Conservation (phyloP, 495 filamentous ascomycete genomes). For the Daldinia vernicosa region DNA sequence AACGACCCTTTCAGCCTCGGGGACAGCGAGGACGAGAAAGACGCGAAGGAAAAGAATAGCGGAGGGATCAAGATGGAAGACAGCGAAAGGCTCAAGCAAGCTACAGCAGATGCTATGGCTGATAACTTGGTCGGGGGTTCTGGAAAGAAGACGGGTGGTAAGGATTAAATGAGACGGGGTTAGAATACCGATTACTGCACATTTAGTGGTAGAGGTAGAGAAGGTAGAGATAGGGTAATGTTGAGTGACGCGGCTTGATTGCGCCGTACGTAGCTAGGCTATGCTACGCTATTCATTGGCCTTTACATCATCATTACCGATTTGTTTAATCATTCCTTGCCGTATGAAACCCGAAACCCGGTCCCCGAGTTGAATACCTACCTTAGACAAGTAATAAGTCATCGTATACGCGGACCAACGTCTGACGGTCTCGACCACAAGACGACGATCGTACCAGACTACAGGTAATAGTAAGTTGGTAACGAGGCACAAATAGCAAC, state of each 20-base stretch:
- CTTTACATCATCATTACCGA: background rate
- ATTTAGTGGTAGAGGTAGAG: background rate
- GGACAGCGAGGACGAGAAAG: slow-evolving; percentile 94
- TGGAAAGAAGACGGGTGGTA: slow-evolving; percentile 35
- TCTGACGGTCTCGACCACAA: background rate
- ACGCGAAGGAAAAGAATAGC: slow-evolving; percentile 68
- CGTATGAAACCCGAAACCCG: background rate
- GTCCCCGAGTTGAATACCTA: background rate
- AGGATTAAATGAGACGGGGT: slow-evolving; percentile 20
- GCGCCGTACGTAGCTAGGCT: background rate
- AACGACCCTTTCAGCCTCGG: slow-evolving; percentile 97
- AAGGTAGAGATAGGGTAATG: background rate
- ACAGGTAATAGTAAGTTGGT: background rate
- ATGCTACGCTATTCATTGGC: background rate
- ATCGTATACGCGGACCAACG: background rate
- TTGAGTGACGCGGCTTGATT: background rate
- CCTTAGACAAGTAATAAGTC: background rate
- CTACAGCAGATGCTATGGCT: slow-evolving; percentile 71
- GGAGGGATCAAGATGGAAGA: slow-evolving; percentile 68
- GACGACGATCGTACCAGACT: background rate
- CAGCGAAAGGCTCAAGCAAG: slow-evolving; percentile 73
- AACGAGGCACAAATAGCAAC: background rate
- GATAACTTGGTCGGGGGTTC: slow-evolving; percentile 56
- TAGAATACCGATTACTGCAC: background rate
- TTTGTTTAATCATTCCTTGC: background rate